Base-by-base conservation (phyloP, 2,329 filamentous ascomycete genomes). In the Pseudogymnoascus sp. region DNA sequence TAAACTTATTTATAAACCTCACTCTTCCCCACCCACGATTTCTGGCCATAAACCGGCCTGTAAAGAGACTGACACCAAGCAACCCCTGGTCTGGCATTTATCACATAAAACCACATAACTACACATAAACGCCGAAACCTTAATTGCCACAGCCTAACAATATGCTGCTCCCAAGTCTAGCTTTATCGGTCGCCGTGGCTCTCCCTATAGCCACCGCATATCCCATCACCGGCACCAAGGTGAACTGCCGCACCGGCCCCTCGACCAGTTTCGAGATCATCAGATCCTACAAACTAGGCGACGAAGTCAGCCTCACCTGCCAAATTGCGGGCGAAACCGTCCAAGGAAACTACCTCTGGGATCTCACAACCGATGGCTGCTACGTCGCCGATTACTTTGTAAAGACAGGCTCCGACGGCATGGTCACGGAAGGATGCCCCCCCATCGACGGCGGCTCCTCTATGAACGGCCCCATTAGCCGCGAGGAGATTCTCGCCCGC, bases 311-410 rank as follows among this genome's bases (percentile, higher is more conserved):
- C 23, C 28, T 62, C 33, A 62, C 30, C 60, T 62, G 61, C 56
- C 61, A 62, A 19, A 59, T 56, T 5, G 37, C 39, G 12, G 61
- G 61, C 19, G 39, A 59, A 23, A 59, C 23, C 15, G 33, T 62
- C 37, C 35, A 35, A 1, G 60, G 60, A 12, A 55, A 62, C 55
- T 45, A 52, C 56, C 61, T 62, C 60, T 62, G 61, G 61, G 61
- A 62, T 57, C 59, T 62, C 18, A 62, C 60, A 18, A 23, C 33
- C 52, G 61, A 62, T 34, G 61, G 56, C 34, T 62, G 61, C 35
- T 62, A 62, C 12, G 61, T 62, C 9, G 26, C 61, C 13, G 61
- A 62, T 26, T 62, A 62, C 61, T 62, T 62, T 35, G 57, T 62
- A 57, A 62, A 62, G 56, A 62, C 61, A 6, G 61, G 61, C 18